A percentile compares a stretch with the other conserved stretches of the same genome.
phyloP scores from a whole-genome alignment of 306 rosid species.

The Arachis stenosperma region DNA sequence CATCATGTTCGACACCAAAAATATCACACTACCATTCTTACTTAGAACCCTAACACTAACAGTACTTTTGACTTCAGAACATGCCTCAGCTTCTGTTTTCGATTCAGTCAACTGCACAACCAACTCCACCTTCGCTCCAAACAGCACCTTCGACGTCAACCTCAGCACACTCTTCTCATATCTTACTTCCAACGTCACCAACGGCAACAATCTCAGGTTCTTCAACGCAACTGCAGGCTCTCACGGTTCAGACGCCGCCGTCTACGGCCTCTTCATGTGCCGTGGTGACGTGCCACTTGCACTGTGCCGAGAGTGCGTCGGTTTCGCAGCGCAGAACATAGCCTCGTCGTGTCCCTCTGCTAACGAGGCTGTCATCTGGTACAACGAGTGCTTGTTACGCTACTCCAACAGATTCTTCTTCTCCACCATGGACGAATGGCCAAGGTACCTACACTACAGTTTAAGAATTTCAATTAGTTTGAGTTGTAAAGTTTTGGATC shows the following conservation, averaged over 20 bases:
- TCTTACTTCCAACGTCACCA: conserved; percentile 47
- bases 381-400: conserved; percentile 51
- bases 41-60: background rate
- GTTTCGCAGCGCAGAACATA: conserved; percentile 39
- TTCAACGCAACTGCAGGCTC: conserved; percentile 45
- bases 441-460: background rate
- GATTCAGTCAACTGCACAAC: conserved; percentile 46
- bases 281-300: conserved; percentile 47
- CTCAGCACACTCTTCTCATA: conserved; percentile 45
- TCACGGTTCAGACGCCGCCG: conserved; percentile 21
- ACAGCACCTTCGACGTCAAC: conserved; percentile 43
- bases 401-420: conserved; percentile 45
- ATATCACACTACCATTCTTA: background rate
- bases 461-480: too few relatives aligned
- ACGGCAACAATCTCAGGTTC: conserved; percentile 34
- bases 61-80: background rate
- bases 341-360: conserved; percentile 30
- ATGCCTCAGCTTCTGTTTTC: conserved; percentile 49
- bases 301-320: conserved; percentile 51
- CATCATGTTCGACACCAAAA: conserved; percentile 8
- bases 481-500: too few relatives aligned
- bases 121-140: conserved; percentile 42
- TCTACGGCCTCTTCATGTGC: conserved; percentile 55
- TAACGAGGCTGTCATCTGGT: conserved; percentile 51
- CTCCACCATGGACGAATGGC: conserved; percentile 40